A percentile compares a stretch with the other conserved stretches of the same genome.
These are phyloP conservation scores for Mortierella hygrophila DNA, from an alignment of 192 early-diverging fungal genomes.

Conservation along the genomic window DNA sequence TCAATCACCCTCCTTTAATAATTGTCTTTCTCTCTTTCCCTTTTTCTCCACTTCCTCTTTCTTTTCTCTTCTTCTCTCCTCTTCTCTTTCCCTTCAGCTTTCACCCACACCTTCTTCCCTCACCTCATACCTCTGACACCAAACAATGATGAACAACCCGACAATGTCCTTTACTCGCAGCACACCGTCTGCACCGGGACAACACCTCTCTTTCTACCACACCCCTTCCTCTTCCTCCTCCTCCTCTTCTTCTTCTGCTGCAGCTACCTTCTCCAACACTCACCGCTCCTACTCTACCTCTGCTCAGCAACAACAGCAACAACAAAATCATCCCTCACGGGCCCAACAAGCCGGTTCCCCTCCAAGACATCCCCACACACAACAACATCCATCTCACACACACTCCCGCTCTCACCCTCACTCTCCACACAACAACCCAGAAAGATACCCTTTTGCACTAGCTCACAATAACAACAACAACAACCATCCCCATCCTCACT, in stretches of 20 bases:
- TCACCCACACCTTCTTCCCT: neutral
- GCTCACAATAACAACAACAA: neutral
- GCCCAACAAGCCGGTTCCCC: neutral
- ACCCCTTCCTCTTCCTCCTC: neutral
- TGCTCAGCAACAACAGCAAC: constrained; percentile 12
- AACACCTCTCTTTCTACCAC: constrained; percentile 25
- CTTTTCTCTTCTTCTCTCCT: neutral
- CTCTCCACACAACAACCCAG: neutral
- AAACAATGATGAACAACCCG: neutral
- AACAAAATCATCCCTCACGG: constrained; percentile 20
- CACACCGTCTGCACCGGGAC: constrained; percentile 6
- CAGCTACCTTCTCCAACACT: neutral
- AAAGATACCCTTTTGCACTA: neutral
- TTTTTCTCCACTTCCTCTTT: neutral
- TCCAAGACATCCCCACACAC: neutral
- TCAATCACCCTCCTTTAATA: neutral
- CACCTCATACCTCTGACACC: too few species aligned
- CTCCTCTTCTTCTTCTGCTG: neutral
- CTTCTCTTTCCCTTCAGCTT: constrained; percentile 2
- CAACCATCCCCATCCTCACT: neutral
- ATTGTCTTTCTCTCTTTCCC: neutral
- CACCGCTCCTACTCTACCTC: neutral
- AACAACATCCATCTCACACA: neutral
- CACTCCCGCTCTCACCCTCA: neutral
- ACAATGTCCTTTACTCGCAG: constrained; percentile 24